These are phyloP conservation scores for Solanum hybrid DNA, from an alignment of 305 asterid species.

Conservation along the genomic window DNA sequence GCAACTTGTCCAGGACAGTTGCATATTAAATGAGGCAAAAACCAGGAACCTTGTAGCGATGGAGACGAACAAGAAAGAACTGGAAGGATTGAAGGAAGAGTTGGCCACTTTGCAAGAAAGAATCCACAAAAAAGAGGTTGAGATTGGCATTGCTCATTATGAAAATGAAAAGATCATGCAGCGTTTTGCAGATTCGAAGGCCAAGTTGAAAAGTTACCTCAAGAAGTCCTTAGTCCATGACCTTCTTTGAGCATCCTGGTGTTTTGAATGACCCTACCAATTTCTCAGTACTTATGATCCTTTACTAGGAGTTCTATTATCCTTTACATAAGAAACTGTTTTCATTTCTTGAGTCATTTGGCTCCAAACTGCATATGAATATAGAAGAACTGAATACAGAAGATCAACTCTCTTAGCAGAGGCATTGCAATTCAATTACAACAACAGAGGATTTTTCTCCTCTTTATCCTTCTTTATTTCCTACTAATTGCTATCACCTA, in stretches of 20 bases:
- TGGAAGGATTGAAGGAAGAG: not conserved
- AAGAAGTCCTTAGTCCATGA: not conserved
- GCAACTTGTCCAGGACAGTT: not conserved
- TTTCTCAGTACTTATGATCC: not conserved
- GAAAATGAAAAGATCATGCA: not conserved
- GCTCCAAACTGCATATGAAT: not conserved
- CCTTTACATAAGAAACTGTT: not conserved
- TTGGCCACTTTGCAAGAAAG: not conserved
- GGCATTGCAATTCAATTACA: not conserved
- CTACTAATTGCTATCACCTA: not conserved
- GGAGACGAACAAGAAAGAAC: constrained; percentile 6
- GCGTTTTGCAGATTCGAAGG: not conserved
- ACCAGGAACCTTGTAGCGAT: not conserved
- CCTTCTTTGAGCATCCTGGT: not conserved
- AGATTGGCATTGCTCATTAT: not conserved
- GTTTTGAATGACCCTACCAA: not conserved
- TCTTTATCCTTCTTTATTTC: not conserved
- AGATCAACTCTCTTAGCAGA: not conserved
- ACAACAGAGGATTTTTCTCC: not conserved
- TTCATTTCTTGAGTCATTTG: not conserved
- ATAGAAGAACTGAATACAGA: not conserved
- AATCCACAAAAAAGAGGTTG: not conserved
- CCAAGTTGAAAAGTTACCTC: not conserved
- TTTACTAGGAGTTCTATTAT: not conserved
- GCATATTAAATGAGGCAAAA: not conserved